These are phyloP conservation scores for Colletotrichum sublineola DNA, from an alignment of 2,329 filamentous ascomycete species.

Conservation along the genomic window DNA sequence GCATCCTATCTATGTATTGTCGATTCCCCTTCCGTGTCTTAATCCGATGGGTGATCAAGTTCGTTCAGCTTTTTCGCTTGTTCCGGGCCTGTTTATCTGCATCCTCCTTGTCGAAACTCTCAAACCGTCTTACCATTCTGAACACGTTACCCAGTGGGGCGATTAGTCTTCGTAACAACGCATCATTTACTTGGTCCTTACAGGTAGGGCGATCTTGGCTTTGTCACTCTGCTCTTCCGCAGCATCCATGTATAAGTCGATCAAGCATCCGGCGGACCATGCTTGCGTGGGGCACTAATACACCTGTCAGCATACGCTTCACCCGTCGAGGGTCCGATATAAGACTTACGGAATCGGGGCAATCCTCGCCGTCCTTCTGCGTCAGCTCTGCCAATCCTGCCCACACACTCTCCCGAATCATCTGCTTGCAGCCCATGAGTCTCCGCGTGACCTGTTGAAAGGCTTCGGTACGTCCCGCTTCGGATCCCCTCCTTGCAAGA, in stretches of 20 bases:
- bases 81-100: conserved; percentile 5
- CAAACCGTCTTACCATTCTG: conserved; percentile 18
- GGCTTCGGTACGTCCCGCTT: conserved; percentile 81
- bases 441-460: conserved; percentile 95
- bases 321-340: not conserved
- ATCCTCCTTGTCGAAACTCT: conserved; percentile 18
- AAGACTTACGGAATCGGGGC: conserved; percentile 84
- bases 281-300: conserved; percentile 89
- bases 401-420: conserved; percentile 85
- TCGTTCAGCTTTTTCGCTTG: conserved; percentile 24
- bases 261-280: conserved; percentile 94
- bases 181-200: conserved; percentile 43
- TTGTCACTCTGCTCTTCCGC: conserved; percentile 62
- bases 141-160: conserved; percentile 20
- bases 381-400: conserved; percentile 93
- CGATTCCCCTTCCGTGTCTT: not conserved
- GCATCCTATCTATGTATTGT: conserved; percentile 36
- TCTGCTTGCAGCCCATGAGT: conserved; percentile 85
- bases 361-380: conserved; percentile 87
- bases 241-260: conserved; percentile 97
- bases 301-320: conserved; percentile 31
- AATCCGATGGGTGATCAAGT: conserved; percentile 7
- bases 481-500: conserved; percentile 74
- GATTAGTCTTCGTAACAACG: conserved; percentile 16
- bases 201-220: conserved; percentile 44